A percentile compares a stretch with the other conserved stretches of the same genome.
phyloP scores from a whole-genome alignment of 495 filamentous ascomycete genomes.

The Delitschia confertaspora region DNA sequence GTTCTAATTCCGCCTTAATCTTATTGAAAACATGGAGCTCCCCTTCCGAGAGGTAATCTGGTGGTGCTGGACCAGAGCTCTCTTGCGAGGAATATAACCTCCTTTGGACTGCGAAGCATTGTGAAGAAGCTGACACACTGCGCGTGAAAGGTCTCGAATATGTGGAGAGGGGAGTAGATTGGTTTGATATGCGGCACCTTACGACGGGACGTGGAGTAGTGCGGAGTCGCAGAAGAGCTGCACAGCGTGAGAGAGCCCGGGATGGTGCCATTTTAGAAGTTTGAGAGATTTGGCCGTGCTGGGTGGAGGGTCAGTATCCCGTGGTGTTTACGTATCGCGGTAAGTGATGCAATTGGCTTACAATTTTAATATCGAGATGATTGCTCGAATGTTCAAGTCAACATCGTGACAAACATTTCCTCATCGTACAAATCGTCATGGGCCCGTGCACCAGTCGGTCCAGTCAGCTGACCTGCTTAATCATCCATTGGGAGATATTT shows the following conservation, averaged over 20 bases:
- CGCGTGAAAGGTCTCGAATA: background rate
- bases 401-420: too few species aligned
- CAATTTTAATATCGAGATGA: too few species aligned
- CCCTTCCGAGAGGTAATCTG: slow-evolving; percentile 42
- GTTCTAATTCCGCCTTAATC: slow-evolving; percentile 37
- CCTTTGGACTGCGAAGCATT: background rate
- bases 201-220: slow-evolving; percentile 13
- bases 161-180: background rate
- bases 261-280: slow-evolving; percentile 20
- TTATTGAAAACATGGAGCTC: slow-evolving; percentile 43
- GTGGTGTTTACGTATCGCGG: background rate
- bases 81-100: slow-evolving; percentile 11
- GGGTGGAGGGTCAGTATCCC: background rate
- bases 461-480: too few species aligned
- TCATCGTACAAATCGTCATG: too few species aligned
- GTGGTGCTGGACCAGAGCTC: slow-evolving; percentile 28
- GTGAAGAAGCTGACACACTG: background rate
- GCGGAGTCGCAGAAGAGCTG: slow-evolving; percentile 5
- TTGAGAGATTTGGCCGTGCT: background rate
- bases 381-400: too few species aligned
- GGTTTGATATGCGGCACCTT: slow-evolving; percentile 2
- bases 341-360: background rate
- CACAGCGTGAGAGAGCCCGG: slow-evolving; percentile 14
- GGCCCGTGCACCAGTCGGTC: too few species aligned
- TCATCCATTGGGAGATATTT: too few species aligned